Evolutionary conservation across 305 asterid genomes (phyloP).

Genomic region (Euphrasia arctica): DNA sequence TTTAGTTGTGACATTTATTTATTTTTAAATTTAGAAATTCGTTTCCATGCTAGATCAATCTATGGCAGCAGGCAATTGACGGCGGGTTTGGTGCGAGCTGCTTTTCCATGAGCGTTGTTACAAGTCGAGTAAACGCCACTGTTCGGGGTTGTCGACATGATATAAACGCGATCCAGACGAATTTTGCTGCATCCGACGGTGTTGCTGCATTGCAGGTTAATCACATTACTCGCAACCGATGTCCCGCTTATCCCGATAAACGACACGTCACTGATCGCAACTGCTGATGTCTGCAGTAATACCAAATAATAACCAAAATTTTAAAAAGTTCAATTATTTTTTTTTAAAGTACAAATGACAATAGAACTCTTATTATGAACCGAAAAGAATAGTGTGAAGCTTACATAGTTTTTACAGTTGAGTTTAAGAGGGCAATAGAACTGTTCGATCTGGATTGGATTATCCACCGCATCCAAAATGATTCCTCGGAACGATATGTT

Average conservation of each 20-base stretch:
- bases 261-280: slow-evolving; percentile 48
- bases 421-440: slow-evolving; percentile 51
- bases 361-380: no score
- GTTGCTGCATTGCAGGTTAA: slow-evolving; percentile 51
- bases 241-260: slow-evolving; percentile 50
- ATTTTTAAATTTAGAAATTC: no score
- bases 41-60: not conserved
- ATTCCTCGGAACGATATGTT: slow-evolving; percentile 48
- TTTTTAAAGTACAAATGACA: no score
- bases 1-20: no score
- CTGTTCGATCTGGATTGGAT: slow-evolving; percentile 58
- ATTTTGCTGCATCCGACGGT: slow-evolving; percentile 41
- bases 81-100: slow-evolving; percentile 46
- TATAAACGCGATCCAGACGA: slow-evolving; percentile 42
- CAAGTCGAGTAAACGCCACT: slow-evolving; percentile 40
- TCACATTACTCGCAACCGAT: slow-evolving; percentile 43
- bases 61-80: slow-evolving; percentile 46
- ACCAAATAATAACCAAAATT: not conserved
- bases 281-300: slow-evolving; percentile 42
- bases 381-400: no score
- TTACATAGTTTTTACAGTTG: slow-evolving; percentile 40
- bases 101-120: slow-evolving; percentile 53
- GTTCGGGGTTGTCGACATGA: slow-evolving; percentile 36
- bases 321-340: not conserved
- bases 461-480: slow-evolving; percentile 42